A percentile compares a stretch with the other conserved stretches of the same genome.
Evolutionary conservation across 352 stramenopile species (phyloP).

Genomic region (Globisporangium cederbergense): DNA sequence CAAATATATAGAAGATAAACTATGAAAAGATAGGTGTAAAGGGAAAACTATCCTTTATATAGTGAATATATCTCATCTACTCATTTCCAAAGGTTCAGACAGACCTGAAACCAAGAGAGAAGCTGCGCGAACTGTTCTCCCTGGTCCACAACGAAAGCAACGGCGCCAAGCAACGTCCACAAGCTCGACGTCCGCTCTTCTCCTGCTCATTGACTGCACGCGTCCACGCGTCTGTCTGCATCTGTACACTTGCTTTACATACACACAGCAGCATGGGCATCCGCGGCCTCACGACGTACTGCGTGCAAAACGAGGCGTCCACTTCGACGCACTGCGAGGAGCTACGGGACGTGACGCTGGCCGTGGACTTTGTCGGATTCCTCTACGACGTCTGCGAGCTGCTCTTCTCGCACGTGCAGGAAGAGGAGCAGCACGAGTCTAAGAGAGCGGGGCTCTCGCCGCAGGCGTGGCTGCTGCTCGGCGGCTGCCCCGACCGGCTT

Average conservation of each 20-base stretch:
- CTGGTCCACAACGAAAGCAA: neutral
- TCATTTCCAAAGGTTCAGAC: no score
- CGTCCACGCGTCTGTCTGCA: neutral
- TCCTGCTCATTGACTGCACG: neutral
- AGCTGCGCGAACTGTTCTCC: no score
- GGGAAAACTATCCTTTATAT: no score
- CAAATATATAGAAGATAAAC: no score
- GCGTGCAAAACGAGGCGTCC: conserved; percentile 41
- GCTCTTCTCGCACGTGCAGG: conserved; percentile 36
- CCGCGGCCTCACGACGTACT: conserved; percentile 54
- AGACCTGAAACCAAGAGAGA: no score
- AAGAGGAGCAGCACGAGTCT: conserved; percentile 10
- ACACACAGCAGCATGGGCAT: conserved; percentile 44
- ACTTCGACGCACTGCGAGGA: conserved; percentile 33
- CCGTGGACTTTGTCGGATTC: conserved; percentile 81
- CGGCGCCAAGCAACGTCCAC: neutral
- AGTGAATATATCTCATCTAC: no score
- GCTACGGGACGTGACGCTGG: conserved; percentile 65
- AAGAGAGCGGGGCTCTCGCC: conserved; percentile 17
- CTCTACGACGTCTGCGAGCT: conserved; percentile 69
- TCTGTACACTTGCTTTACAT: neutral
- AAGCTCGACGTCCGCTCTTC: neutral
- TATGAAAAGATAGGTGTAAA: no score
- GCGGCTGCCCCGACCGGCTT: conserved; percentile 42
- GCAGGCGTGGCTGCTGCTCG: conserved; percentile 59